Evolutionary conservation across 108 stramenopile species (phyloP).

Genomic region (Poteriospumella lacustris): DNA sequence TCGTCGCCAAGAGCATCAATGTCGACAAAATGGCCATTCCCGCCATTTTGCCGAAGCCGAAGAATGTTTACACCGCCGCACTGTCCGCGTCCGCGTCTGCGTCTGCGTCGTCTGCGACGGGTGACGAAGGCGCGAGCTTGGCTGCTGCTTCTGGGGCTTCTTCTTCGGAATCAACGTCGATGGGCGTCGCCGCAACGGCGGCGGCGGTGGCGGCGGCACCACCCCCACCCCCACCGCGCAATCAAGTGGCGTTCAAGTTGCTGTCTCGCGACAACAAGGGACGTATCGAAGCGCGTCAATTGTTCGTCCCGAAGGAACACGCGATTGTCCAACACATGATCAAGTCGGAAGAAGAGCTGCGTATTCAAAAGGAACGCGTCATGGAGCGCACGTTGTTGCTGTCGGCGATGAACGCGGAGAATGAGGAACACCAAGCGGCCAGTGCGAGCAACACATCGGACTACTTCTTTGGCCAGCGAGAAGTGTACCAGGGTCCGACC

Average conservation of each 20-base stretch:
- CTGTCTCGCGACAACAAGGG: conserved; percentile 13
- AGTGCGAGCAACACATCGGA: too few species aligned
- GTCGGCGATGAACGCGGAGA: not conserved
- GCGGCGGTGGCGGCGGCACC: not conserved
- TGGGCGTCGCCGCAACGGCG: too few species aligned
- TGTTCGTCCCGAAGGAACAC: conserved; percentile 7
- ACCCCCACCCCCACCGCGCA: not conserved
- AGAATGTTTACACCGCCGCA: not conserved
- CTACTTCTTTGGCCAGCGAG: too few species aligned
- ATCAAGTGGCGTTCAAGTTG: conserved; percentile 3
- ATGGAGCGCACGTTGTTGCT: not conserved
- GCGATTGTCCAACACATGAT: not conserved
- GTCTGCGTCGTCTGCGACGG: too few species aligned
- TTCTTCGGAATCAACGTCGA: too few species aligned
- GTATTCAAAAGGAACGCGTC: conserved; percentile 1
- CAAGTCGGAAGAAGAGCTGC: conserved; percentile 19
- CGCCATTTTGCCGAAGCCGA: conserved; percentile 16
- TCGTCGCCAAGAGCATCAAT: not conserved
- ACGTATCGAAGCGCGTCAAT: conserved; percentile 10
- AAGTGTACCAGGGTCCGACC: too few species aligned
- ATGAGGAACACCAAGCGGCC: too few species aligned
- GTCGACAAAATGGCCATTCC: conserved; percentile 15
- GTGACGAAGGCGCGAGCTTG: too few species aligned
- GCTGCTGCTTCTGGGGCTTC: too few species aligned
- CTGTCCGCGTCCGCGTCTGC: too few species aligned